Conservation (phyloP, 176 grass and related monocot species). For the Raddia guianensis region DNA sequence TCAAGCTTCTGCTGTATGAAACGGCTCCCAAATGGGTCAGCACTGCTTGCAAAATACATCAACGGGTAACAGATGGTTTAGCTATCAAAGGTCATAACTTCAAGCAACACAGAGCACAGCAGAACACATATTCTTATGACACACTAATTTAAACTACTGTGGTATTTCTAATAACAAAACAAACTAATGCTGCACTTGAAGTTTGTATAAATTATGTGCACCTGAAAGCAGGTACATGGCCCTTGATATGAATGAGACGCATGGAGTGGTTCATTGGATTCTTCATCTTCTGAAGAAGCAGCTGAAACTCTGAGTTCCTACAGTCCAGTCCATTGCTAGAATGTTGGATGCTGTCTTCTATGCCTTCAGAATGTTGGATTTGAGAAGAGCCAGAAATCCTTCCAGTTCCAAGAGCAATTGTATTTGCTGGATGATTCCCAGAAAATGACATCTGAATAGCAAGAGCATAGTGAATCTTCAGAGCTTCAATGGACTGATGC, state of each 20-base stretch:
- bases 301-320: not conserved
- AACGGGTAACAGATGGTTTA: not conserved
- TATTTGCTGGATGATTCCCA: not conserved
- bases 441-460: not conserved
- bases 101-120: not conserved
- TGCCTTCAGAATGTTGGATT: not conserved
- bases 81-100: conserved; percentile 3
- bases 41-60: conserved; percentile 29
- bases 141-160: not conserved
- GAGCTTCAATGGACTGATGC: not conserved
- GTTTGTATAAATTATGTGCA: not conserved
- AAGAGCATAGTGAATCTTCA: conserved; percentile 6
- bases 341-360: not conserved
- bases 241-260: conserved; percentile 37
- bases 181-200: not conserved
- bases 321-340: not conserved
- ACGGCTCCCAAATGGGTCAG: conserved; percentile 36
- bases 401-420: not conserved
- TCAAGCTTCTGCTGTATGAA: conserved; percentile 49
- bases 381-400: not conserved
- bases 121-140: not conserved
- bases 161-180: not conserved
- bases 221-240: conserved; percentile 50
- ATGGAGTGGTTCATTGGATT: conserved; percentile 1
- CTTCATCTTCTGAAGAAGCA: conserved; percentile 21